Base-by-base conservation (phyloP, 2,329 filamentous ascomycete species). In the Macrophomina tecta region DNA sequence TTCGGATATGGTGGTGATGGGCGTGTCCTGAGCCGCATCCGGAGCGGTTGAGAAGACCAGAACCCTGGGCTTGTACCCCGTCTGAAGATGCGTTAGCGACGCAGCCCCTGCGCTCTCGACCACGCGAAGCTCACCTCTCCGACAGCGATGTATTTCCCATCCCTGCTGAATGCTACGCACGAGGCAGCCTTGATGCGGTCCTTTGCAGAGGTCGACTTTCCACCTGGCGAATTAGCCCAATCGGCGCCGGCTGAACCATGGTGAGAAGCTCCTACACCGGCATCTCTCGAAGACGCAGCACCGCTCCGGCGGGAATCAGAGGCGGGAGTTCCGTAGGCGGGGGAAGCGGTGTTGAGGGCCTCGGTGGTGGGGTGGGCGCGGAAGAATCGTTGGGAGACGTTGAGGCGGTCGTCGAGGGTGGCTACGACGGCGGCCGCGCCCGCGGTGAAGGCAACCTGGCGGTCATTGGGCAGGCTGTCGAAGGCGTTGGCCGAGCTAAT, bases 111-210 rank as follows among this genome's bases (percentile, higher is more conserved):
- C 40, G 16, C 12, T 51, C 6, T 38, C 6, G 18, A 18, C 23
- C 14, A 8, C 3, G 8, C 61, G 36, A 52, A 51, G 74, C 82
- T 73, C 77, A 87, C 87, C 82, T 99, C 95, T 73, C 95, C 95
- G 3, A 98, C 91, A 8, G 94, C 95, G 63, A 99, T 83, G 75
- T 91, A 96, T 72, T 88, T 91, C 38, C 92, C 94, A 79, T 97
- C 93, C 0, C 89, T 88, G 75, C 93, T 97, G 70, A 99, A 85
- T 28, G 93, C 90, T 32, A 99, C 86, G 74, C 94, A 97, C 5
- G 94, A 97, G 2, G 94, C 93, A 18, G 95, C 92, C 81, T 98
- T 98, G 76, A 98, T 94, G 71, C 93, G 89, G 78, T 98, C 95
- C 70, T 92, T 89, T 65, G 92, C 95, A 1, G 92, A 93, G 90